Percentiles rank a stretch among this genome's conserved stretches.
Conservation (phyloP, 129 eudicot species). For the Saussurea involucrata region DNA sequence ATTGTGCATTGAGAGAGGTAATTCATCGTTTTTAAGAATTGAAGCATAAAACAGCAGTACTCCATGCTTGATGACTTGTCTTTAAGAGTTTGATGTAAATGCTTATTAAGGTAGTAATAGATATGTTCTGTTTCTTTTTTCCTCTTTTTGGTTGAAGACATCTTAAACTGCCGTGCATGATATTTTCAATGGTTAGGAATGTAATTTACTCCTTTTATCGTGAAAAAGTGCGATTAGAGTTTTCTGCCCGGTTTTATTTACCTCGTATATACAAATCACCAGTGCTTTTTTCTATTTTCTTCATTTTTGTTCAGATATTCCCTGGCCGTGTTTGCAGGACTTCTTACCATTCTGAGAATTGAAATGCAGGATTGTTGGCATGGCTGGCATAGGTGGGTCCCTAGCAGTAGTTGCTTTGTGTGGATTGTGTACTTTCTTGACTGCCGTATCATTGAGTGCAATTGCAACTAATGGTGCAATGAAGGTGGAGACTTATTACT, state of each 20-base stretch:
- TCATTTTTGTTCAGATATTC: neutral
- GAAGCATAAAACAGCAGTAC: too few relatives aligned
- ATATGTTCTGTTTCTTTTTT: neutral
- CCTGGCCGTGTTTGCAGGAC: neutral
- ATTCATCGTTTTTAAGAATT: too few relatives aligned
- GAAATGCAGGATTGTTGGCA: conserved; percentile 92
- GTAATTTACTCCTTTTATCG: neutral
- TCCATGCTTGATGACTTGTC: too few relatives aligned
- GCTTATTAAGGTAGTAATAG: too few relatives aligned
- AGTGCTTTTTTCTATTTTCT: neutral
- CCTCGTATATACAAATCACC: neutral
- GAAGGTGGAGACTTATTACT: conserved; percentile 59
- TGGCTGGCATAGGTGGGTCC: conserved; percentile 96
- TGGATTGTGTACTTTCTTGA: conserved; percentile 91
- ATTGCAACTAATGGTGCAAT: conserved; percentile 99
- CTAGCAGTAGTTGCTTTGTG: conserved; percentile 78
- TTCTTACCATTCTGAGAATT: conserved; percentile 22
- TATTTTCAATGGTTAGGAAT: neutral
- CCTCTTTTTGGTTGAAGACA: neutral
- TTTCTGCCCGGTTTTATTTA: neutral
- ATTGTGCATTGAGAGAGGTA: too few relatives aligned
- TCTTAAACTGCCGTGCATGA: neutral
- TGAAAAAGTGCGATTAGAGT: neutral
- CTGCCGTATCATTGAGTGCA: conserved; percentile 91
- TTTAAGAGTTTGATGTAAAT: too few relatives aligned